Base-by-base conservation (phyloP, 2,329 filamentous ascomycete species). In the Pseudogymnoascus sp. region DNA sequence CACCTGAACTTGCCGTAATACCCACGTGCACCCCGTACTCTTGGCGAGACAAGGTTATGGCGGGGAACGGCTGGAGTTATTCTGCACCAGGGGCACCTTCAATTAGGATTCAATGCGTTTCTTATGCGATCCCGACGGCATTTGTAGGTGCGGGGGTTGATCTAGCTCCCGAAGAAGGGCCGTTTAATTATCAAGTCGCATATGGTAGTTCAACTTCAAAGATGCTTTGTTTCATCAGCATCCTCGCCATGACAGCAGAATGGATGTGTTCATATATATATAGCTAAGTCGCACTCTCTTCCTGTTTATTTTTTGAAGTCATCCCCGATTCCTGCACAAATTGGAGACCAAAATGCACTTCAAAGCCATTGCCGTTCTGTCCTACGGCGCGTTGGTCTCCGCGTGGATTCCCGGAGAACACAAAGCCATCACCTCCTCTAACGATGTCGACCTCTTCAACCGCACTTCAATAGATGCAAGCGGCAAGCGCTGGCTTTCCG, bases 321-420 rank as follows among this genome's bases (percentile, higher is more conserved):
- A 56, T 33, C 26, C 26, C 29, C 10, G n/a, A 56, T 31, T 56
- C 26, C 33, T 56, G 19, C 19, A 6, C n/a, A 16, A 56, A 16
- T 56, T 33, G 50, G 50, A 56, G 50, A 31, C 47, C 47, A 56
- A 56, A 33, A 56, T 56, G 50, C 50, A 56, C 50, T 31, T 56
- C 26, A 33, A 31, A 56, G 8, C 50, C 29, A 26, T 56, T 56
- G 50, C 50, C 29, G 21, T 56, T n/a, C 29, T 56, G 50, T 56
- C 50, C 50, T 56, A 56, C 14, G 10, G 26, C 29, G 50, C 50
- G 50, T 56, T 56, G 29, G 50, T 33, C n/a, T 26, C 50, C 4
- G 66, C 66, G 56, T 68, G 67, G 67, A 24, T 68, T 8, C 67
- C 67, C 10, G 67, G 63, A 42, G 63, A 64, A 37, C 38, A 68